Percentiles rank a stretch among this genome's conserved stretches.
Conservation (phyloP, 2,329 filamentous ascomycete species). For the Sporothrix pallida region DNA sequence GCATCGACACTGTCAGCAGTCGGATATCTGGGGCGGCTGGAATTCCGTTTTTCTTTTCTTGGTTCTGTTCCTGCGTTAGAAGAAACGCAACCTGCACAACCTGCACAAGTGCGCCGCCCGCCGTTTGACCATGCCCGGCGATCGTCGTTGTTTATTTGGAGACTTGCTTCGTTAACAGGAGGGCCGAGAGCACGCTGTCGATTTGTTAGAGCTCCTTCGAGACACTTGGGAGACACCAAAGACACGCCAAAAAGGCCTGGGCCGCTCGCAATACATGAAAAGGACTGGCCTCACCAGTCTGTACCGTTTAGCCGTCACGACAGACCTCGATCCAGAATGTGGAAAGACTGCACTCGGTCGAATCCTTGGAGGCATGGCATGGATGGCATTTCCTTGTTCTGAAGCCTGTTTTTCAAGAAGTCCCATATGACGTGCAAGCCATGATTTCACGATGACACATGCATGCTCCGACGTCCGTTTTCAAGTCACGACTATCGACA, state of each 20-base stretch:
- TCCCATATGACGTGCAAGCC: neutral
- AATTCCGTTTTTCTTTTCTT: too few relatives aligned
- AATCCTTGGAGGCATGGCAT: neutral
- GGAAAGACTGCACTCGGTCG: neutral
- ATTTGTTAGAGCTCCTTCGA: too few relatives aligned
- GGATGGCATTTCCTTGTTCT: constrained; percentile 4
- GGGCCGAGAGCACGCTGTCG: neutral
- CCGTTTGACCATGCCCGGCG: neutral
- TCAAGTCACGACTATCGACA: neutral
- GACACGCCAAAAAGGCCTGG: neutral
- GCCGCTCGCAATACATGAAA: neutral
- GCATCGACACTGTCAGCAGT: neutral
- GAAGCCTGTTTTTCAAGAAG: neutral
- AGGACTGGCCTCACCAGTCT: neutral
- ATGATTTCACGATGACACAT: neutral
- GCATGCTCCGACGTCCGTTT: too few relatives aligned
- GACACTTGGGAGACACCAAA: neutral
- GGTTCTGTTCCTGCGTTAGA: too few relatives aligned
- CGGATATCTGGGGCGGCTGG: neutral
- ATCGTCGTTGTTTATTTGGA: neutral
- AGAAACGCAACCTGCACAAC: too few relatives aligned
- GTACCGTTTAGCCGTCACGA: neutral
- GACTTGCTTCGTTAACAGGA: neutral
- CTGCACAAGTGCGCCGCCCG: too few relatives aligned
- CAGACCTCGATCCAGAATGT: neutral